Evolutionary conservation across 805 yeast species (phyloP).

Genomic region (Metschnikowia henanensis): DNA sequence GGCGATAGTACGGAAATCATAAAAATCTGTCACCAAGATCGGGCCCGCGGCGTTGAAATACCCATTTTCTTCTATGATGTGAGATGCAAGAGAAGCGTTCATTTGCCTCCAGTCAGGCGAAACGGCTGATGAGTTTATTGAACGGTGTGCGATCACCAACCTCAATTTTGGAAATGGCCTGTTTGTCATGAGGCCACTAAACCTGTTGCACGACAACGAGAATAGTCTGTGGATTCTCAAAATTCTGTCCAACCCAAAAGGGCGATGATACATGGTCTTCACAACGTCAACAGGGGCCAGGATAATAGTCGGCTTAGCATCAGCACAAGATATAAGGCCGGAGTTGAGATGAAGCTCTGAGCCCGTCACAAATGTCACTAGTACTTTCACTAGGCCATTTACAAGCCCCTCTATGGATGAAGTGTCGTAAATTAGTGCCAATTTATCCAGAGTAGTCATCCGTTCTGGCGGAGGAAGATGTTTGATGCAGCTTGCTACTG

Average conservation of each 20-base stretch:
- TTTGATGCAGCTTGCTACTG: constrained; percentile 52
- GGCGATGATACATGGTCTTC: constrained; percentile 19
- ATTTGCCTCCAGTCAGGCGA: constrained; percentile 36
- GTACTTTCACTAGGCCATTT: constrained; percentile 35
- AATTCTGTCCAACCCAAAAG: constrained; percentile 19
- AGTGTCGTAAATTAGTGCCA: constrained; percentile 22
- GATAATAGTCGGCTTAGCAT: constrained; percentile 13
- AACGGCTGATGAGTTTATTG: constrained; percentile 21
- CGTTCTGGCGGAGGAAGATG: constrained; percentile 44
- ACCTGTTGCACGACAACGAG: constrained; percentile 51
- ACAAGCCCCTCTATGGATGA: constrained; percentile 24
- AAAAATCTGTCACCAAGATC: constrained; percentile 55
- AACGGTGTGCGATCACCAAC: constrained; percentile 40
- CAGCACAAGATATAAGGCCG: constrained; percentile 15
- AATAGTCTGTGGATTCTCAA: constrained; percentile 37
- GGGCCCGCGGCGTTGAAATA: constrained; percentile 55
- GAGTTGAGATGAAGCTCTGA: constrained; percentile 24
- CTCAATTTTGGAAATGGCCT: constrained; percentile 30
- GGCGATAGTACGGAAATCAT: constrained; percentile 54
- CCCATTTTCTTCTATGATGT: constrained; percentile 53
- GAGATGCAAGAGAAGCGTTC: constrained; percentile 46
- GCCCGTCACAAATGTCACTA: constrained; percentile 40
- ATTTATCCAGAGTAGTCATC: constrained; percentile 26
- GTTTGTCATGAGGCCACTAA: constrained; percentile 26
- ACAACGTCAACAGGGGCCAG: constrained; percentile 13